phyloP scores from a whole-genome alignment of 257 asterid genomes.

The Primulina huaijiensis region DNA sequence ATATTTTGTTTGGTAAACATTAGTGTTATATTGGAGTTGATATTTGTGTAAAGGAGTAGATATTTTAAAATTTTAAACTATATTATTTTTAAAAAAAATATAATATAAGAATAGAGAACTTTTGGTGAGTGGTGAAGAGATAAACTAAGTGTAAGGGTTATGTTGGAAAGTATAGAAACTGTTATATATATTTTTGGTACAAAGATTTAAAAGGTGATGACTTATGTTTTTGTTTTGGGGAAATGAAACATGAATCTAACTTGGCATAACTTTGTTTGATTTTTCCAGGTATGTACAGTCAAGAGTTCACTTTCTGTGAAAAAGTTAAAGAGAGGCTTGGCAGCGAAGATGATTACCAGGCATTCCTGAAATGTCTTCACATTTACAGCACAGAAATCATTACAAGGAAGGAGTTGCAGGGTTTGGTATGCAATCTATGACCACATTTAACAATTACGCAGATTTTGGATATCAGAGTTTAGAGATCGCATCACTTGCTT shows the following conservation, averaged over 20 bases:
- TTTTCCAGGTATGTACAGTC: slow-evolving; percentile 64
- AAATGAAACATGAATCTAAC: background rate
- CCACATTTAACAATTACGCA: slow-evolving; percentile 7
- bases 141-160: background rate
- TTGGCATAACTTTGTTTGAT: slow-evolving; percentile 24
- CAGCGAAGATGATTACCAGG: slow-evolving; percentile 91
- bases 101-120: background rate
- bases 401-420: slow-evolving; percentile 74
- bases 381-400: slow-evolving; percentile 94
- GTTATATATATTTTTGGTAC: background rate
- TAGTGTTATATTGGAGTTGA: background rate
- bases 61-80: no score
- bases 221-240: background rate
- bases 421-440: slow-evolving; percentile 57
- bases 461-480: slow-evolving; percentile 11
- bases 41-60: background rate
- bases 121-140: background rate
- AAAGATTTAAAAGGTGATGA: background rate
- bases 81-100: no score
- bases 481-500: background rate
- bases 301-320: slow-evolving; percentile 84
- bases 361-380: slow-evolving; percentile 93
- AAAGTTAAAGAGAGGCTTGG: slow-evolving; percentile 85
- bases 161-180: background rate
- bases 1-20: background rate